These are phyloP conservation scores for Zymoseptoria tritici DNA, from an alignment of 2,329 filamentous ascomycete species.

Conservation along the genomic window DNA sequence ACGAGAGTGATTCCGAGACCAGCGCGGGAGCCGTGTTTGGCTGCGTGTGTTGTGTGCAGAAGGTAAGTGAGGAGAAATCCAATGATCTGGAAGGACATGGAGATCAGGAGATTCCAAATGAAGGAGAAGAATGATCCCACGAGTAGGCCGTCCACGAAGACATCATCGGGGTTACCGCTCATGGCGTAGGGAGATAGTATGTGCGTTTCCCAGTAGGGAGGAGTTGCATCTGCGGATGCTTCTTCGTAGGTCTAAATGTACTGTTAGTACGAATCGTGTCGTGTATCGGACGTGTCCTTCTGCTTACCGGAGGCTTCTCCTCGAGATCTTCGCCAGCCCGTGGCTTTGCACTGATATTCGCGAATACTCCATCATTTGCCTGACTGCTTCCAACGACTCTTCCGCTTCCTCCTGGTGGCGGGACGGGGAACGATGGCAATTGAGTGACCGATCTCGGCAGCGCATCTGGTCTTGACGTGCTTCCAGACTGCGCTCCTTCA, in stretches of 20 bases:
- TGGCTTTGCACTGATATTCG: slow-evolving; percentile 86
- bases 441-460: slow-evolving; percentile 46
- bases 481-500: slow-evolving; percentile 5
- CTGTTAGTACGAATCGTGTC: background rate
- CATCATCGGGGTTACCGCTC: slow-evolving; percentile 81
- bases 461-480: slow-evolving; percentile 25
- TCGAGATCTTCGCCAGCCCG: slow-evolving; percentile 75
- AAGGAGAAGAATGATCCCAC: slow-evolving; percentile 84
- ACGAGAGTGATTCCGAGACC: slow-evolving; percentile 92
- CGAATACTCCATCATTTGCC: slow-evolving; percentile 92
- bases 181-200: slow-evolving; percentile 88
- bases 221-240: slow-evolving; percentile 89
- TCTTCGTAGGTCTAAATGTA: slow-evolving; percentile 80
- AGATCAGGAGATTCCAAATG: slow-evolving; percentile 91
- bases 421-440: slow-evolving; percentile 44
- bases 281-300: slow-evolving; percentile 36
- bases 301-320: slow-evolving; percentile 65
- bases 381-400: slow-evolving; percentile 60
- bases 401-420: slow-evolving; percentile 32
- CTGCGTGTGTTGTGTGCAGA: slow-evolving; percentile 92
- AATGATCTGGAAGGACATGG: slow-evolving; percentile 92
- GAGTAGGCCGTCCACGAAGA: slow-evolving; percentile 92
- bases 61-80: slow-evolving; percentile 97
- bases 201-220: slow-evolving; percentile 98
- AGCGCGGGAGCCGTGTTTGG: slow-evolving; percentile 92